A percentile compares a stretch with the other conserved stretches of the same genome.
Conservation (phyloP, 305 asterid genomes). For the Fraxinus baroniana region DNA sequence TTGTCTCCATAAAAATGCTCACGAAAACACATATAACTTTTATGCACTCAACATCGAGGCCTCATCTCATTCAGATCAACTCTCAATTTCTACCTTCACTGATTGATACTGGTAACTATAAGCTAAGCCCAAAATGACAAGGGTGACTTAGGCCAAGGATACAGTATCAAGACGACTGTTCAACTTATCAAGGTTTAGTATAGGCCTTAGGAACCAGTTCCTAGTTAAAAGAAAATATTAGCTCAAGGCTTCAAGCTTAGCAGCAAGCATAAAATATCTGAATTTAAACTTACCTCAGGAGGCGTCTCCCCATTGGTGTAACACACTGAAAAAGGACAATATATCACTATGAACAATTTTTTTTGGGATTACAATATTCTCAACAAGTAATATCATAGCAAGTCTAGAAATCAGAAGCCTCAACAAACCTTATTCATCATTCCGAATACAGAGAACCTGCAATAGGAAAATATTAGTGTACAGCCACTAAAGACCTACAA, state of each 20-base stretch:
- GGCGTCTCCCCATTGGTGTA: slow-evolving; percentile 93
- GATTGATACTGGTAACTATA: neutral
- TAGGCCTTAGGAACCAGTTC: slow-evolving; percentile 97
- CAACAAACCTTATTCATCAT: slow-evolving; percentile 93
- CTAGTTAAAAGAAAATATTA: slow-evolving; percentile 44
- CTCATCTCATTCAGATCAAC: slow-evolving; percentile 15
- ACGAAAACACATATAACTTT: neutral
- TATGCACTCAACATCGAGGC: slow-evolving; percentile 10
- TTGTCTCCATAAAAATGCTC: slow-evolving; percentile 9
- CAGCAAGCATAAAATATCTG: slow-evolving; percentile 16
- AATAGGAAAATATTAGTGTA: slow-evolving; percentile 30
- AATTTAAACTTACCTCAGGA: slow-evolving; percentile 63
- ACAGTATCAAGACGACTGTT: slow-evolving; percentile 85
- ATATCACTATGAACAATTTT: slow-evolving; percentile 28
- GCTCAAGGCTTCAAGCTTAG: slow-evolving; percentile 26
- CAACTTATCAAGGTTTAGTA: slow-evolving; percentile 81
- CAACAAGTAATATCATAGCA: slow-evolving; percentile 23
- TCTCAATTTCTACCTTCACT: slow-evolving; percentile 16
- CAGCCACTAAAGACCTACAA: slow-evolving; percentile 26
- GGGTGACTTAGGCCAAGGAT: slow-evolving; percentile 49
- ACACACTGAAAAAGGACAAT: slow-evolving; percentile 70
- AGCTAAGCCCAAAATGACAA: slow-evolving; percentile 6
- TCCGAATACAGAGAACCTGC: slow-evolving; percentile 95
- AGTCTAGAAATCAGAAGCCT: slow-evolving; percentile 23
- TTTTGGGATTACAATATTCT: slow-evolving; percentile 15